Percentiles rank a stretch among this genome's conserved stretches.
Conservation (phyloP, 305 asterid genomes). For the Solanum hybrid region DNA sequence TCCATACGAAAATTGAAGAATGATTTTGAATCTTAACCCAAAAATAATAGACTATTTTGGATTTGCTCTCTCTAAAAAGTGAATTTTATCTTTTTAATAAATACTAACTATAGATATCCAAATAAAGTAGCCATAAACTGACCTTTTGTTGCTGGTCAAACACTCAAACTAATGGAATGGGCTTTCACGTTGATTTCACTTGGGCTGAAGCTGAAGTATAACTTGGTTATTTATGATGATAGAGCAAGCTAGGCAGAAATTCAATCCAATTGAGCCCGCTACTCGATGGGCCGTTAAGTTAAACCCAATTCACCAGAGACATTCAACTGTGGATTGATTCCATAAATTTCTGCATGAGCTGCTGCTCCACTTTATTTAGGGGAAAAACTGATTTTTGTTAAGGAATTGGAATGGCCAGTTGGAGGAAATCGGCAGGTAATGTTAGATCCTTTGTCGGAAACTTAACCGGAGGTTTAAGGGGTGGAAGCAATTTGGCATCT, state of each 20-base stretch:
- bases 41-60: background rate
- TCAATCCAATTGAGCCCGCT: background rate
- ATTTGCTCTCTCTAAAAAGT: background rate
- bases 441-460: slow-evolving; percentile 65
- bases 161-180: background rate
- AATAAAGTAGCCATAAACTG: background rate
- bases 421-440: slow-evolving; percentile 58
- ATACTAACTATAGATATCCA: background rate
- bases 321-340: background rate
- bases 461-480: slow-evolving; percentile 80
- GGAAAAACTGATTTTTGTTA: background rate
- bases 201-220: background rate
- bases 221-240: background rate
- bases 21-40: background rate
- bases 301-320: background rate
- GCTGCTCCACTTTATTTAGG: background rate
- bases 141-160: background rate
- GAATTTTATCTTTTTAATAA: background rate
- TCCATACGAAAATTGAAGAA: too few species aligned
- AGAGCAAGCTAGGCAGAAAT: background rate
- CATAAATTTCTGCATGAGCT: background rate
- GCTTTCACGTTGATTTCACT: background rate
- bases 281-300: background rate
- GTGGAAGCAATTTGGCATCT: slow-evolving; percentile 72
- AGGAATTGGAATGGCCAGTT: slow-evolving; percentile 33